Conservation (phyloP, 2,329 filamentous ascomycete genomes). For the Diaporthe sp. region DNA sequence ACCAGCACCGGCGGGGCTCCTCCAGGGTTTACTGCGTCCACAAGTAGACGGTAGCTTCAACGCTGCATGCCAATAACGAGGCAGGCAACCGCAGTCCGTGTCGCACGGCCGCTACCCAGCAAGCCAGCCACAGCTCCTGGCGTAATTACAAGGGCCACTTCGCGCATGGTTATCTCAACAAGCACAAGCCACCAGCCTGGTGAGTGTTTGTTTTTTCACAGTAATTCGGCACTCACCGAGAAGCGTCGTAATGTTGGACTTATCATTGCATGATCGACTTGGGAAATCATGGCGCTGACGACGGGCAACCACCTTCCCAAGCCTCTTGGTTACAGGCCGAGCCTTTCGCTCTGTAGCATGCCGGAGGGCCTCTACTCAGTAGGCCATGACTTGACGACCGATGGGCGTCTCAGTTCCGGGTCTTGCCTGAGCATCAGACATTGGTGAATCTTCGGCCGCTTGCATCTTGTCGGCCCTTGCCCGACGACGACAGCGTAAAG, state of each 20-base stretch:
- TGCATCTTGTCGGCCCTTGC: background rate
- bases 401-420: background rate
- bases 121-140: conserved; percentile 1
- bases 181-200: background rate
- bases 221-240: background rate
- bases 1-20: background rate
- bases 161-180: background rate
- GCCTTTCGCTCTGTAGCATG: background rate
- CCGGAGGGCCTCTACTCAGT: background rate
- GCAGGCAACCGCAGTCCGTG: background rate
- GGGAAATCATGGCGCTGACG: background rate
- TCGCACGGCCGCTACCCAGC: background rate
- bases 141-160: background rate
- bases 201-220: background rate
- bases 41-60: background rate
- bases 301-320: background rate
- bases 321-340: too few relatives aligned
- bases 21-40: background rate
- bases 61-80: conserved; percentile 10
- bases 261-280: background rate
- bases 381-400: background rate
- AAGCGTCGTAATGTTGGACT: background rate
- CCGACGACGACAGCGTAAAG: background rate
- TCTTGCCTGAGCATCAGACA: background rate
- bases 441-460: background rate